Conservation (phyloP, 164 flowering plant genomes). For the Brasenia schreberi region DNA sequence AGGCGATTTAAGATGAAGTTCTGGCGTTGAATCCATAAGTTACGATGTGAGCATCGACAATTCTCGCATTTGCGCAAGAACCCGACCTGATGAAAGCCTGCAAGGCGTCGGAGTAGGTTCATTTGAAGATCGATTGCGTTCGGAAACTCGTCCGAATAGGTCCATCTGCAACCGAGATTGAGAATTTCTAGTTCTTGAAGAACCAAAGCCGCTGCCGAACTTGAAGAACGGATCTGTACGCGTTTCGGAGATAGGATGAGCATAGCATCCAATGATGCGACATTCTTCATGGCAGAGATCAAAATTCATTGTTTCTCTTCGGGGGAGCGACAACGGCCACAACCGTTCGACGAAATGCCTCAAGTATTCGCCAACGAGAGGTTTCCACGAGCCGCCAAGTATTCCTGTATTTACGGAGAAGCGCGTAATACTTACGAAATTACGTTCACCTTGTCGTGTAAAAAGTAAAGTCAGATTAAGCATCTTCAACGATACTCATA, state of each 20-base stretch:
- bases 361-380: too few species aligned
- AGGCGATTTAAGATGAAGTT: slow-evolving; percentile 48
- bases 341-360: too few species aligned
- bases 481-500: too few species aligned
- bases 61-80: slow-evolving; percentile 20
- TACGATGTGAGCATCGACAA: slow-evolving; percentile 56
- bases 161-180: not conserved
- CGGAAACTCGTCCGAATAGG: not conserved
- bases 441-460: too few species aligned
- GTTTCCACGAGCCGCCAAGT: too few species aligned
- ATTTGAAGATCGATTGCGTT: not conserved
- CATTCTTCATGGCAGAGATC: not conserved
- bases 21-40: slow-evolving; percentile 47
- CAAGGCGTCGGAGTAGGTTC: not conserved
- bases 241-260: not conserved
- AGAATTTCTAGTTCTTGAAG: not conserved
- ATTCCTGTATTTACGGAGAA: too few species aligned
- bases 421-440: too few species aligned
- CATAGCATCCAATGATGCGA: not conserved
- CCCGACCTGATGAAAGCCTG: slow-evolving; percentile 1
- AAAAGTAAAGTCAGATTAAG: too few species aligned
- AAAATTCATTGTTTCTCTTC: not conserved
- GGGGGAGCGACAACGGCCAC: too few species aligned
- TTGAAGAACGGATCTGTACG: not conserved
- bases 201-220: not conserved